Evolutionary conservation across 2,329 filamentous ascomycete genomes (phyloP).

Genomic region (Colletotrichum noveboracense): DNA sequence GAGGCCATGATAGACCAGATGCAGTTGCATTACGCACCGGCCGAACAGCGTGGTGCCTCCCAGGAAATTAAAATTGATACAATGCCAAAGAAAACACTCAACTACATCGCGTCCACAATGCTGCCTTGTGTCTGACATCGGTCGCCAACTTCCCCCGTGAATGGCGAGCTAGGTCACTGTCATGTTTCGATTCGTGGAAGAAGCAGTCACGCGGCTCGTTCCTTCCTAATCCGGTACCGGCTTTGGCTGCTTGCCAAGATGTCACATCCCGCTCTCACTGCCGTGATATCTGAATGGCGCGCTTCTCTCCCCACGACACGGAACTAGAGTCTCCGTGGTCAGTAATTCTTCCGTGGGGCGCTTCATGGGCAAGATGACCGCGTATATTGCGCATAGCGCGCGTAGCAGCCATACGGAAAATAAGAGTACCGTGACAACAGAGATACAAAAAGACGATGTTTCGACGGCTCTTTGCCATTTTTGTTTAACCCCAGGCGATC

Average conservation of each 20-base stretch:
- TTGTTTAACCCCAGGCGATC: background rate
- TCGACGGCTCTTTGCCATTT: background rate
- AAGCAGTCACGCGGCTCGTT: background rate
- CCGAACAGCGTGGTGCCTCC: no score
- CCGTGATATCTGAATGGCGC: background rate
- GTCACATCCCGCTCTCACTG: background rate
- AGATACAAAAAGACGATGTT: background rate
- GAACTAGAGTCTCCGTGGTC: background rate
- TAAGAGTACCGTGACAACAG: background rate
- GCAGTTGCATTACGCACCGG: no score
- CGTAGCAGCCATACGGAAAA: background rate
- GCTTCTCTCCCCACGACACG: background rate
- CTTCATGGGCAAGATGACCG: background rate
- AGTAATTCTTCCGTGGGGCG: slow-evolving; percentile 19
- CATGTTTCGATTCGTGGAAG: background rate
- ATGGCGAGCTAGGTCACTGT: background rate
- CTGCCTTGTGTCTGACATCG: no score
- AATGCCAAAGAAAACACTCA: no score
- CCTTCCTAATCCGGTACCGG: background rate
- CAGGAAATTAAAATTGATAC: no score
- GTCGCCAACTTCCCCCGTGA: no score
- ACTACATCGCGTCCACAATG: no score
- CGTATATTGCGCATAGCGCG: background rate
- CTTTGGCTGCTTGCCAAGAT: background rate
- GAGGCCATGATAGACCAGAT: no score